Conservation (phyloP, 2,329 filamentous ascomycete genomes). For the Ophiostoma tasmaniense region DNA sequence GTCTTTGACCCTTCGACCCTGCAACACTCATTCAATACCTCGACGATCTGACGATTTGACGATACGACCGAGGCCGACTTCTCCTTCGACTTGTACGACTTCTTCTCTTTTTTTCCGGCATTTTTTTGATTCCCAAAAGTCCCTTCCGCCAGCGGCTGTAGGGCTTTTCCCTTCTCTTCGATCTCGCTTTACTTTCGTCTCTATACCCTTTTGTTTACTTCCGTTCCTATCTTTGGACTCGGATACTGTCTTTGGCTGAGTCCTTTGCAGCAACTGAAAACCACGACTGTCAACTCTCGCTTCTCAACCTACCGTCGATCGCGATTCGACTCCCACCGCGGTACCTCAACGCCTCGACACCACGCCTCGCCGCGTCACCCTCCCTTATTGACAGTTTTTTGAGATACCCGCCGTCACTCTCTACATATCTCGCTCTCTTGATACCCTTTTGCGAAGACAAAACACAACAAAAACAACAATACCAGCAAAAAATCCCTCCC, state of each 20-base stretch:
- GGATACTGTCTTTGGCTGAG: not conserved
- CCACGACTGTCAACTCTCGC: not conserved
- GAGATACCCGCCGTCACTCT: slow-evolving; percentile 10
- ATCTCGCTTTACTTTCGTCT: not conserved
- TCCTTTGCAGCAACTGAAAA: not conserved
- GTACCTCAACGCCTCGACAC: not conserved
- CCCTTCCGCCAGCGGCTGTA: not conserved
- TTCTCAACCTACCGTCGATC: not conserved
- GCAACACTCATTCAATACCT: not conserved
- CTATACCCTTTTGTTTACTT: slow-evolving; percentile 3
- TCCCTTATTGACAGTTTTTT: slow-evolving; percentile 1
- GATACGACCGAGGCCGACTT: too few relatives aligned
- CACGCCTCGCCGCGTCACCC: not conserved
- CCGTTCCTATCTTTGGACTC: not conserved
- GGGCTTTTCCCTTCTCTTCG: not conserved
- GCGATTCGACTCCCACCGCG: not conserved
- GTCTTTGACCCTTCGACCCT: too few relatives aligned
- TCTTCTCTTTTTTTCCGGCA: not conserved
- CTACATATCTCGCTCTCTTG: too few relatives aligned
- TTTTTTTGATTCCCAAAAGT: slow-evolving; percentile 5
- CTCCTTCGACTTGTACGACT: not conserved
- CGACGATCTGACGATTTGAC: not conserved
- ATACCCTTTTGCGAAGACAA: slow-evolving; percentile 9
- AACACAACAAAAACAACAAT: not conserved
- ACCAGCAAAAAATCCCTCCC: too few relatives aligned